These are phyloP conservation scores for Halophytophthora batemanensis DNA, from an alignment of 352 stramenopile genomes.

Conservation along the genomic window DNA sequence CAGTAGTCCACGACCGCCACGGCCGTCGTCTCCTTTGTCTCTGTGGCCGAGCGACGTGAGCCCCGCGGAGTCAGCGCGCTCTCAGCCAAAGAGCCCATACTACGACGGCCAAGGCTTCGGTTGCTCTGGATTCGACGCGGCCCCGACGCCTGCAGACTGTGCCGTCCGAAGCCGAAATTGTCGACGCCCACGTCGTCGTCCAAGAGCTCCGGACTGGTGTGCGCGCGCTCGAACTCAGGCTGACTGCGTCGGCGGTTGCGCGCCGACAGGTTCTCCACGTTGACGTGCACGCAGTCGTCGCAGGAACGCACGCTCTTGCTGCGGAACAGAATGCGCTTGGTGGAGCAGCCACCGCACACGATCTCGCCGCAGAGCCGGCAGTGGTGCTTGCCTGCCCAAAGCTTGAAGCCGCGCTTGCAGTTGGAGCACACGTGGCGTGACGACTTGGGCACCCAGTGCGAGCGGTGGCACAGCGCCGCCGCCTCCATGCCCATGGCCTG, in stretches of 20 bases:
- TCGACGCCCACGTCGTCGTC: conserved; percentile 11
- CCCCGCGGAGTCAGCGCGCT: conserved; percentile 1
- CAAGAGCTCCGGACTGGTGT: conserved; percentile 17
- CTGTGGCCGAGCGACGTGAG: background rate
- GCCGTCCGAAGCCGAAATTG: conserved; percentile 12
- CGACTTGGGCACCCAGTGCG: conserved; percentile 75
- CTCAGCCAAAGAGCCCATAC: conserved; percentile 7
- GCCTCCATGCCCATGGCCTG: conserved; percentile 66
- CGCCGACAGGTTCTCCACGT: conserved; percentile 43
- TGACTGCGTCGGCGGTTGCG: conserved; percentile 41
- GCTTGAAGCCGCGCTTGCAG: conserved; percentile 56
- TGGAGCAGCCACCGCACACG: conserved; percentile 71
- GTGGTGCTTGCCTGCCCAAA: conserved; percentile 71
- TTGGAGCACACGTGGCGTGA: conserved; percentile 60
- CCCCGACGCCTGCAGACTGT: conserved; percentile 19
- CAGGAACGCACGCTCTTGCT: conserved; percentile 74
- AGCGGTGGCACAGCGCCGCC: conserved; percentile 65
- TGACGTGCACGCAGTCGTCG: conserved; percentile 70
- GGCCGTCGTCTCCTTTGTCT: conserved; percentile 1
- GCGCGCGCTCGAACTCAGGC: conserved; percentile 23
- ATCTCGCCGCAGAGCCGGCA: conserved; percentile 78
- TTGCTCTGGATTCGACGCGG: conserved; percentile 5
- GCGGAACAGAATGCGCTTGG: conserved; percentile 66
- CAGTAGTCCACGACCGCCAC: conserved; percentile 9
- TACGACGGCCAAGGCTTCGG: conserved; percentile 10